Conservation (phyloP, 2,329 filamentous ascomycete genomes). For the Microsporum audouinii region DNA sequence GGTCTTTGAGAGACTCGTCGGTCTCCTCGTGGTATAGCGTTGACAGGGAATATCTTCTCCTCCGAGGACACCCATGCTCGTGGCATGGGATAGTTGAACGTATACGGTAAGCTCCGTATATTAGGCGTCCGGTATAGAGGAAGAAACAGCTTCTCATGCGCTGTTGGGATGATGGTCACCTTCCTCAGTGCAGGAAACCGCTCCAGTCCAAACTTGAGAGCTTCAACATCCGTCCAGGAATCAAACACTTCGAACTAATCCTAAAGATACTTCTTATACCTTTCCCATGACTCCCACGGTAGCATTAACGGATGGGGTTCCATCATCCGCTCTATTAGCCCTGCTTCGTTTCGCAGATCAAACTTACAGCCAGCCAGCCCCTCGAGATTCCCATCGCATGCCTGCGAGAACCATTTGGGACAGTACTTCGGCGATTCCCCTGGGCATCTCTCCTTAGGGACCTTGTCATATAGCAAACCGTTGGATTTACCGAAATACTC, state of each 20-base stretch:
- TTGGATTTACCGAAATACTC: background rate
- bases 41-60: background rate
- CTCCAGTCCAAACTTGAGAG: background rate
- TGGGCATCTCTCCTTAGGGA: background rate
- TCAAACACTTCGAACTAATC: background rate
- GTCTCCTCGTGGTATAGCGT: background rate
- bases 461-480: background rate
- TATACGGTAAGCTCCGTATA: background rate
- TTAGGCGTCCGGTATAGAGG: background rate
- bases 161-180: background rate
- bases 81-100: background rate
- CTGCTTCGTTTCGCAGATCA: background rate
- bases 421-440: background rate
- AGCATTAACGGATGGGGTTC: background rate
- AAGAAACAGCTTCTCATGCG: background rate
- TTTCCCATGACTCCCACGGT: background rate
- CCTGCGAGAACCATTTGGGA: background rate
- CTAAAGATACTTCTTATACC: background rate
- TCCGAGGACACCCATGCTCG: background rate
- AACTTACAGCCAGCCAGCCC: background rate
- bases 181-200: background rate
- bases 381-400: background rate
- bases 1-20: background rate
- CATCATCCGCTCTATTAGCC: background rate
- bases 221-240: background rate